phyloP scores from a whole-genome alignment of 495 filamentous ascomycete genomes.

The Hyphodiscus hymeniophilus region DNA sequence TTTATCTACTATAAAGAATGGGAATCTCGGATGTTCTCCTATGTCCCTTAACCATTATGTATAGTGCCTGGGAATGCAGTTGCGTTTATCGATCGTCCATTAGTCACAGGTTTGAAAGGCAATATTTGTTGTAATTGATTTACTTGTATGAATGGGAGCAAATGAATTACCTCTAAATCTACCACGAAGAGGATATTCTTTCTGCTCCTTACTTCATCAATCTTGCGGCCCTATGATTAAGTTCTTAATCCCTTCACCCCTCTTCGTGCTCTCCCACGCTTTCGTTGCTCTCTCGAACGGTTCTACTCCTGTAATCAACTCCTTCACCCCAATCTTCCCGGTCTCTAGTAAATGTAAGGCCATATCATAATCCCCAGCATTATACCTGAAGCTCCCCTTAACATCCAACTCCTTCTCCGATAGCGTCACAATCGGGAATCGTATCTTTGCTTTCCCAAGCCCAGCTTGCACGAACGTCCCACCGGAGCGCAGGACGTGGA shows the following conservation, averaged over 20 bases:
- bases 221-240: constrained; percentile 62
- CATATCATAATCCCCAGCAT: constrained; percentile 66
- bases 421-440: constrained; percentile 70
- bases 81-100: too few species aligned
- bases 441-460: constrained; percentile 45
- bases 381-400: constrained; percentile 75
- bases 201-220: not conserved
- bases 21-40: too few species aligned
- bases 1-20: too few species aligned
- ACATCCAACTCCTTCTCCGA: constrained; percentile 73
- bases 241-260: constrained; percentile 75
- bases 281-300: constrained; percentile 62
- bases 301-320: constrained; percentile 59
- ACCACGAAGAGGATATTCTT: too few species aligned
- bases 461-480: constrained; percentile 55
- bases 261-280: constrained; percentile 70
- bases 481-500: constrained; percentile 41
- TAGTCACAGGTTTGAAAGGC: too few species aligned
- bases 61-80: too few species aligned
- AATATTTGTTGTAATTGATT: too few species aligned
- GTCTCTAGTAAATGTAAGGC: constrained; percentile 61
- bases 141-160: too few species aligned
- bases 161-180: too few species aligned
- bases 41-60: too few species aligned
- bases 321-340: constrained; percentile 59